Conservation (phyloP, 192 early-diverging fungal species). For the Geranomyces variabilis region DNA sequence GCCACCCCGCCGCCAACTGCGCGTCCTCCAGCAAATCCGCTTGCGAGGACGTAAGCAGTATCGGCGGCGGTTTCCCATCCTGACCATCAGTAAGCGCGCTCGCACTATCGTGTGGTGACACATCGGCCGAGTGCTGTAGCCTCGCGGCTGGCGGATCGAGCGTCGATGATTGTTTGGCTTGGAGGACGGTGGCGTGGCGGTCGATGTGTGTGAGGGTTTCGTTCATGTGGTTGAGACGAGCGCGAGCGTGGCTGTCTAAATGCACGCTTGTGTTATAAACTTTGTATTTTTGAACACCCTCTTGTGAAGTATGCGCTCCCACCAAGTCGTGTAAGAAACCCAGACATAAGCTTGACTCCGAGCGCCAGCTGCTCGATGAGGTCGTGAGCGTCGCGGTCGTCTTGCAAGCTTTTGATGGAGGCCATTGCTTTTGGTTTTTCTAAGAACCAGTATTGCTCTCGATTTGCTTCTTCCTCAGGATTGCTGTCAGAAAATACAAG, state of each 20-base stretch:
- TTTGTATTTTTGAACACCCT: too few species aligned
- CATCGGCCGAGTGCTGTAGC: not conserved
- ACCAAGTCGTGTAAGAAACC: not conserved
- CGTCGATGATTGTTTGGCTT: conserved; percentile 6
- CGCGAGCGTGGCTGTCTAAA: not conserved
- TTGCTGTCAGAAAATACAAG: too few species aligned
- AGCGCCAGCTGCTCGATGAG: not conserved
- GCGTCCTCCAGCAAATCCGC: too few species aligned
- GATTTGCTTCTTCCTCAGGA: too few species aligned
- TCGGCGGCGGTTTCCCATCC: too few species aligned
- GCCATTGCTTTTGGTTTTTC: not conserved
- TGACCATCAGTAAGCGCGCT: not conserved
- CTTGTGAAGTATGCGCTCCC: too few species aligned
- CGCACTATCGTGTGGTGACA: not conserved
- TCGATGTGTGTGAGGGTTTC: conserved; percentile 1
- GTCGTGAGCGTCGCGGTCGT: not conserved
- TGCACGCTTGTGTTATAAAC: too few species aligned
- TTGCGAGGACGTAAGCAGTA: too few species aligned
- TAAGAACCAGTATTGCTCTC: too few species aligned
- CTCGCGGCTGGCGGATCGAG: conserved; percentile 10
- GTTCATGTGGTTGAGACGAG: not conserved
- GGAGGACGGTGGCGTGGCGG: not conserved
- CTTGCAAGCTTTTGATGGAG: not conserved
- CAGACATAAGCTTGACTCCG: conserved; percentile 1
- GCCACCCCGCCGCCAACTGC: too few species aligned